These are phyloP conservation scores for Hansenula lynferdii DNA, from an alignment of 1,139 yeast genomes.

Conservation along the genomic window DNA sequence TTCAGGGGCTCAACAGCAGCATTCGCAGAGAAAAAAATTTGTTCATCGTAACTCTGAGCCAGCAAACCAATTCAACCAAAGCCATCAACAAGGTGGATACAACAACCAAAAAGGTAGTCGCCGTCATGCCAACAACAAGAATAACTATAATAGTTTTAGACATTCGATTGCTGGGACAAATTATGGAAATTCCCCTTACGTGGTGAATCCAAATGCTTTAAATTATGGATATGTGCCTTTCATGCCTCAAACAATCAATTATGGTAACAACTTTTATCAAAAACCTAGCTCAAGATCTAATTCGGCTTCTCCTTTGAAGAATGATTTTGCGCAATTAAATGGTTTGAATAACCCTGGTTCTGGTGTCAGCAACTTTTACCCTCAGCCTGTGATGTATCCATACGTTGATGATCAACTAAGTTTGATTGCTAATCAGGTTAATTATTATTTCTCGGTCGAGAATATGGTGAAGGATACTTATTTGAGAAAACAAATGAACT, in stretches of 20 bases:
- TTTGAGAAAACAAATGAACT: constrained; percentile 75
- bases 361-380: constrained; percentile 2
- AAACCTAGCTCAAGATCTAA: constrained; percentile 9
- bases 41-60: constrained; percentile 21
- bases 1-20: background rate
- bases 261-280: constrained; percentile 2
- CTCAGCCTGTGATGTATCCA: constrained; percentile 7
- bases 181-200: constrained; percentile 9
- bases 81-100: constrained; percentile 1
- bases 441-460: constrained; percentile 78
- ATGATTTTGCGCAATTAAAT: constrained; percentile 5
- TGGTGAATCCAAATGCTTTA: constrained; percentile 6
- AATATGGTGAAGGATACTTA: constrained; percentile 75
- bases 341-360: constrained; percentile 3
- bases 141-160: constrained; percentile 12
- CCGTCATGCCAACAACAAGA: constrained; percentile 9
- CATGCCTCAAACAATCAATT: constrained; percentile 4
- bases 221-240: constrained; percentile 9
- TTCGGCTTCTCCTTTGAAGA: constrained; percentile 16
- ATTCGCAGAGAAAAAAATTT: constrained; percentile 1
- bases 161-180: constrained; percentile 15
- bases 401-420: constrained; percentile 13
- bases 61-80: constrained; percentile 4
- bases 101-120: constrained; percentile 6
- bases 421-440: constrained; percentile 45